Percentiles rank a stretch among this genome's conserved stretches.
Evolutionary conservation across 1,284 basidiomycete species (phyloP).

Genomic region (Tremellales sp.): DNA sequence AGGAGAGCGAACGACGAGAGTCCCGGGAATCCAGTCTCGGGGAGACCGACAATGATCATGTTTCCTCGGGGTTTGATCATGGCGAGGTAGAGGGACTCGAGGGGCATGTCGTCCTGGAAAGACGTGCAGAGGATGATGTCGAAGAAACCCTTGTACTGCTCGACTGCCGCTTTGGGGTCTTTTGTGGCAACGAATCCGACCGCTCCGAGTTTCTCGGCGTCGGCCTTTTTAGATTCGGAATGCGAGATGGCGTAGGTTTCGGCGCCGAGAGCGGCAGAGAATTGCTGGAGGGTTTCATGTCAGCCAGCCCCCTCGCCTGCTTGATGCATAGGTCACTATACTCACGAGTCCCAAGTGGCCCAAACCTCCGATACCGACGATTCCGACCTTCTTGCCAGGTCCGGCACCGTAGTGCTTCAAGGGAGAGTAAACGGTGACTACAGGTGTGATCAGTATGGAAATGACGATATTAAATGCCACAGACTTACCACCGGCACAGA

Average conservation of each 20-base stretch:
- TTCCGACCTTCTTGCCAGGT: constrained; percentile 52
- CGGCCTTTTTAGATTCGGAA: constrained; percentile 52
- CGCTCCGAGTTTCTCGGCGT: constrained; percentile 53
- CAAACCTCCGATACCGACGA: constrained; percentile 51
- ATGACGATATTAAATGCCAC: not conserved
- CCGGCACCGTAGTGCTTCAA: constrained; percentile 52
- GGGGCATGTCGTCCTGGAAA: constrained; percentile 40
- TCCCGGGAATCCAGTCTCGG: constrained; percentile 33
- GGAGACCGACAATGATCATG: constrained; percentile 41
- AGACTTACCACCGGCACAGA: constrained; percentile 39
- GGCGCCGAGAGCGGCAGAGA: constrained; percentile 58
- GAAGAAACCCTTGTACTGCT: constrained; percentile 45
- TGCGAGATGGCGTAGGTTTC: constrained; percentile 58
- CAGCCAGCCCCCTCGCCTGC: constrained; percentile 1
- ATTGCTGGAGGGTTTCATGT: constrained; percentile 33
- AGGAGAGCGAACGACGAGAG: constrained; percentile 12
- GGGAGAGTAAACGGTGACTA: constrained; percentile 51
- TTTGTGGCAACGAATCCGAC: constrained; percentile 49
- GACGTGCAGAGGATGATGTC: constrained; percentile 46
- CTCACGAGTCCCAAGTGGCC: constrained; percentile 42
- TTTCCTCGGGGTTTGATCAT: constrained; percentile 19
- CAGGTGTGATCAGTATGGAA: not conserved
- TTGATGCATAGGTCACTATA: constrained; percentile 9
- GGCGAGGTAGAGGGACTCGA: constrained; percentile 29
- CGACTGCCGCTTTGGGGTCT: constrained; percentile 45